Base-by-base conservation (phyloP, 345 rosid species). In the Acer yangbiense region DNA sequence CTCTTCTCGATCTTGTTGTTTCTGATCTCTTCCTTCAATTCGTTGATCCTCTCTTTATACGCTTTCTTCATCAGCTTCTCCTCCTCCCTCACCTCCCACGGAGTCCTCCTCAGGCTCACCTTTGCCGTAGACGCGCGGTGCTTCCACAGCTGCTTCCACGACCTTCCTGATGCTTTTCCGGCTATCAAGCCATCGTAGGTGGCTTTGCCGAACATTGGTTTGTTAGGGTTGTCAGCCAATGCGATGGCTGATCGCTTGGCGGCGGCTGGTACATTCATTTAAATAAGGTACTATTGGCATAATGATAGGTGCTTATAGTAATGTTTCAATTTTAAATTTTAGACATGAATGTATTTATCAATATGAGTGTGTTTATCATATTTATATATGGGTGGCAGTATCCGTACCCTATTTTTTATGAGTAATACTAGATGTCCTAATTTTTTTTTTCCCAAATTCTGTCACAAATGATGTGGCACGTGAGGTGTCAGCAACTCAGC, bases 151-250 rank as follows among this genome's bases (percentile, higher is more conserved):
- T 25, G 27, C 27, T 95, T 95, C 99, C 98, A 95, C 17, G 82
- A 82, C 83, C 97, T 82, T 2, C 98, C 97, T 0, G 98, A 95
- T 3, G 88, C 99, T 83, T 71, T 93, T 62, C 98, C 98, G 48
- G 94, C 93, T 54, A 95, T 93, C 71, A 95, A 98, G 21, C 98
- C 99, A 82, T 93, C 97, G 87, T 93, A 93, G 0, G 91, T 90
- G 3, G 97, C 94, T 55, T 17, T 78, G 17, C 87, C 97, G 29
- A 87, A 77, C 9, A 76, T 50, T 7, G 97, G 97, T 70, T 86
- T 93, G 82, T 91, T 84, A 11, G 98, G 96, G 64, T 93, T 70
- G n/a, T 89, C 96, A 0, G 85, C 29, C 4, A 96, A 92, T 3
- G 97, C 76, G 13, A 93, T 83, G 16, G 99, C 97, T 50, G 86